Conservation (phyloP, 768 basidiomycete genomes). For the Nidularia pulvinata region DNA sequence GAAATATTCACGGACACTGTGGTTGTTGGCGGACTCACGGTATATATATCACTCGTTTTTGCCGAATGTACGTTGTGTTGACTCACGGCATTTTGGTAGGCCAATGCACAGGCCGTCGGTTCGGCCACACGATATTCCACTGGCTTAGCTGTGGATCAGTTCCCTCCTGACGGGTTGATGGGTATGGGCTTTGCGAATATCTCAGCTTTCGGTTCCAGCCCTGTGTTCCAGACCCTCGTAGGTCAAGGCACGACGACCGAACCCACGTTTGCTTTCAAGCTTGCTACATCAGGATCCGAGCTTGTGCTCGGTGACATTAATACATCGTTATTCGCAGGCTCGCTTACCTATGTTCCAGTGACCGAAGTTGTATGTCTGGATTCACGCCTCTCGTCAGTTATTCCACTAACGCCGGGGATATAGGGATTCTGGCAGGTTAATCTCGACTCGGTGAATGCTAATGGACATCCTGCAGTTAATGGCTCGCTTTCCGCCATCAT, state of each 20-base stretch:
- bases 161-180: slow-evolving; percentile 37
- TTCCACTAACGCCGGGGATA: neutral
- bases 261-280: slow-evolving; percentile 46
- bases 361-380: slow-evolving; percentile 17
- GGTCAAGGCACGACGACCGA: slow-evolving; percentile 25
- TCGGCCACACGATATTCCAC: slow-evolving; percentile 31
- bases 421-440: slow-evolving; percentile 31
- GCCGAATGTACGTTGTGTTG: neutral
- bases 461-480: slow-evolving; percentile 10
- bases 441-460: slow-evolving; percentile 23
- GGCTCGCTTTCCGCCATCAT: slow-evolving; percentile 22
- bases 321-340: slow-evolving; percentile 38
- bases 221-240: slow-evolving; percentile 45
- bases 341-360: slow-evolving; percentile 35
- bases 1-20: slow-evolving; percentile 45
- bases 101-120: slow-evolving; percentile 27
- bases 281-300: slow-evolving; percentile 41
- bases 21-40: slow-evolving; percentile 37
- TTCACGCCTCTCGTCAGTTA: neutral
- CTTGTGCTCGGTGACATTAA: slow-evolving; percentile 59
- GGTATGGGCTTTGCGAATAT: slow-evolving; percentile 42
- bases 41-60: too few relatives aligned
- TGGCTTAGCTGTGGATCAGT: slow-evolving; percentile 23
- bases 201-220: slow-evolving; percentile 26
- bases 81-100: too few relatives aligned